Conservation (phyloP, 2,329 filamentous ascomycete species). For the Pseudogymnoascus sp. region DNA sequence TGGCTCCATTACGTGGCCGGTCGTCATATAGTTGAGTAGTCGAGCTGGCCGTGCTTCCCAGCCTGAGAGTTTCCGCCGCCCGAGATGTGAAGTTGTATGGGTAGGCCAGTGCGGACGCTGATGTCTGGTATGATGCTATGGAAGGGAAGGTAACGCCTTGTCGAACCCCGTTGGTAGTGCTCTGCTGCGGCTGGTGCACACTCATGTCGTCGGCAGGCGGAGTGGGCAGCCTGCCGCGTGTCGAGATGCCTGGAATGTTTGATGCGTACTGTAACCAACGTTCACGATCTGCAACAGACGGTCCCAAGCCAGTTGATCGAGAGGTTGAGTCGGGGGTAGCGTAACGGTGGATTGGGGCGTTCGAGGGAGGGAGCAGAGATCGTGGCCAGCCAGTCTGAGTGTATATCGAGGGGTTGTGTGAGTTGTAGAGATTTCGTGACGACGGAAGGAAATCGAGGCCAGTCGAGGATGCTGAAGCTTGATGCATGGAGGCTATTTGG, state of each 20-base stretch:
- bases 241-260: slow-evolving; percentile 20
- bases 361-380: not conserved
- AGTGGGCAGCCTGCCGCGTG: slow-evolving; percentile 38
- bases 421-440: slow-evolving; percentile 11
- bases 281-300: not conserved
- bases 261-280: slow-evolving; percentile 15
- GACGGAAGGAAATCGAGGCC: slow-evolving; percentile 26
- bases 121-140: slow-evolving; percentile 14
- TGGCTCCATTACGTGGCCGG: not conserved
- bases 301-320: not conserved
- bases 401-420: not conserved
- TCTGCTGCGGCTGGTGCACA: slow-evolving; percentile 39
- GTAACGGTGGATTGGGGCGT: not conserved
- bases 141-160: slow-evolving; percentile 29
- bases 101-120: slow-evolving; percentile 11
- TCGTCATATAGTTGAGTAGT: slow-evolving; percentile 11
- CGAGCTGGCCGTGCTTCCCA: slow-evolving; percentile 15
- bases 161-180: slow-evolving; percentile 40
- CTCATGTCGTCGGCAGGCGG: slow-evolving; percentile 47
- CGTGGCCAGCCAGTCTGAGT: slow-evolving; percentile 10
- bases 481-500: slow-evolving; percentile 26
- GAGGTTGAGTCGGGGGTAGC: not conserved
- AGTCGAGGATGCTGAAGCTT: slow-evolving; percentile 24
- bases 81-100: slow-evolving; percentile 14
- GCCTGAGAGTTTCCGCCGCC: slow-evolving; percentile 19